These are phyloP conservation scores for Saksenaea oblongispora DNA, from an alignment of 371 early-diverging fungal genomes.

Conservation along the genomic window DNA sequence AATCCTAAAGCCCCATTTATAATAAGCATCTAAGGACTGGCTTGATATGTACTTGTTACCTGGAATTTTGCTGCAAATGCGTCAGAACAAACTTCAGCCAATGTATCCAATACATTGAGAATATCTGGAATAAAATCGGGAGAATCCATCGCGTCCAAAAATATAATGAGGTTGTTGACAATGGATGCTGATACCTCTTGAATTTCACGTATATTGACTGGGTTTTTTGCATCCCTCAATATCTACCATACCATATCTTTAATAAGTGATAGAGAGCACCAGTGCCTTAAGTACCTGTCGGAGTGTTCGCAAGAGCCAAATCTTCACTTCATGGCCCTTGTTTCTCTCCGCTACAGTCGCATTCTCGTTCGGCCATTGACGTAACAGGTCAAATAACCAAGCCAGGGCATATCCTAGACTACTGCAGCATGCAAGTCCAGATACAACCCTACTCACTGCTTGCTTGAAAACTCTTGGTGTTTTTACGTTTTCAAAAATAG, in stretches of 20 bases:
- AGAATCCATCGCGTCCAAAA: conserved; percentile 44
- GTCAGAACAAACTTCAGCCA: conserved; percentile 27
- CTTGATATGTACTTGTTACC: conserved; percentile 13
- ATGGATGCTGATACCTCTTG: conserved; percentile 28
- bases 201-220: conserved; percentile 21
- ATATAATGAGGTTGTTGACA: conserved; percentile 28
- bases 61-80: conserved; percentile 37
- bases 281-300: conserved; percentile 21
- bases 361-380: conserved; percentile 5
- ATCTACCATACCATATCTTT: background rate
- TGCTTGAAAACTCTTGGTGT: conserved; percentile 20
- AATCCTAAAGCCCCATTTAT: conserved; percentile 38
- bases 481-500: conserved; percentile 32
- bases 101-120: conserved; percentile 22
- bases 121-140: conserved; percentile 32
- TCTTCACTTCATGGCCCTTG: conserved; percentile 11
- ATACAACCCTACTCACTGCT: conserved; percentile 10
- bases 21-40: background rate
- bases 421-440: conserved; percentile 26
- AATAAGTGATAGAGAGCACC: background rate
- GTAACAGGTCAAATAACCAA: conserved; percentile 23
- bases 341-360: conserved; percentile 2
- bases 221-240: conserved; percentile 17
- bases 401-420: conserved; percentile 30
- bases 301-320: conserved; percentile 16